Percentiles rank a stretch among this genome's conserved stretches.
phyloP scores from a whole-genome alignment of 805 yeast species.

The Tetrapisispora namnaoensis region DNA sequence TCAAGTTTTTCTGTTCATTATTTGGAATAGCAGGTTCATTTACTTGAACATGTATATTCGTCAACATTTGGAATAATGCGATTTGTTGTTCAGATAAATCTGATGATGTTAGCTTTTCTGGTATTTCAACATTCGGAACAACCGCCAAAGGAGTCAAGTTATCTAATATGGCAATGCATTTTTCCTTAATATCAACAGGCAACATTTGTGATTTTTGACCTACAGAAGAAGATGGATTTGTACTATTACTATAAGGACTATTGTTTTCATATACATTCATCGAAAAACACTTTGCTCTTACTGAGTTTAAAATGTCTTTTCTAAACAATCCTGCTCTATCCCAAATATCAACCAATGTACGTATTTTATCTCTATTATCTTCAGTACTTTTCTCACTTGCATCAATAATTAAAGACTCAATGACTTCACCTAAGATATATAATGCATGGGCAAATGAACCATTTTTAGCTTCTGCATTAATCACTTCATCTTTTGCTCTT shows the following conservation, averaged over 20 bases:
- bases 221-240: constrained; percentile 43
- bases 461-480: constrained; percentile 42
- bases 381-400: constrained; percentile 46
- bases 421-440: constrained; percentile 49
- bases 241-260: constrained; percentile 17
- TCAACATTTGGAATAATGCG: constrained; percentile 34
- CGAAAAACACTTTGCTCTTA: constrained; percentile 49
- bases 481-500: constrained; percentile 41
- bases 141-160: constrained; percentile 13
- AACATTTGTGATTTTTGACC: constrained; percentile 61
- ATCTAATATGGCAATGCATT: constrained; percentile 24
- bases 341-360: constrained; percentile 89
- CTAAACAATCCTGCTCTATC: constrained; percentile 71
- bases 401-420: constrained; percentile 55
- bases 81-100: constrained; percentile 32
- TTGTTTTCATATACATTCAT: constrained; percentile 32
- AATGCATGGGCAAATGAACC: constrained; percentile 74
- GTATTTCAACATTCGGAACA: constrained; percentile 16
- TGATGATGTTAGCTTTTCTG: constrained; percentile 15
- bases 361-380: constrained; percentile 61
- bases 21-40: not conserved
- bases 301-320: constrained; percentile 41
- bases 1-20: constrained; percentile 1
- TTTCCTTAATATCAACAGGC: constrained; percentile 34
- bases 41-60: constrained; percentile 9